Percentiles rank a stretch among this genome's conserved stretches.
Conservation (phyloP, 2,329 filamentous ascomycete genomes). For the Hysterium pulicare region DNA sequence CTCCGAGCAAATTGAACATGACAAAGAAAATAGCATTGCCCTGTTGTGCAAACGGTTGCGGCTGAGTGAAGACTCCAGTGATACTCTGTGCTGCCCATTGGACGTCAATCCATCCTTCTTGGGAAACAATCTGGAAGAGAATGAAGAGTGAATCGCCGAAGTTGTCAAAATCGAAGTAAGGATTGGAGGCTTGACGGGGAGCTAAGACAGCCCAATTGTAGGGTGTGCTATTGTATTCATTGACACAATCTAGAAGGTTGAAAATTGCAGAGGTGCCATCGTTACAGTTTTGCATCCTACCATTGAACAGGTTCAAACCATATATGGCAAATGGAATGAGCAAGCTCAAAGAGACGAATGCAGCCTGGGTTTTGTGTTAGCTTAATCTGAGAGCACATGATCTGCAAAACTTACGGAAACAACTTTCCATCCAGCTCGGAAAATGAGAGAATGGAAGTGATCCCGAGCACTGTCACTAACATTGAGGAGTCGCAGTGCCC, state of each 20-base stretch:
- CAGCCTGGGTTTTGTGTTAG: conserved; percentile 58
- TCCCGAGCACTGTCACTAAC: conserved; percentile 93
- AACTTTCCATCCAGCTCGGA: conserved; percentile 92
- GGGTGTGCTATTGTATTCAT: conserved; percentile 74
- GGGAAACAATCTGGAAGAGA: conserved; percentile 96
- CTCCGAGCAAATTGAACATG: conserved; percentile 91
- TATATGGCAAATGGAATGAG: conserved; percentile 97
- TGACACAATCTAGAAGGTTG: conserved; percentile 71
- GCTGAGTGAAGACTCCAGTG: conserved; percentile 71
- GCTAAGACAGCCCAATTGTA: conserved; percentile 83
- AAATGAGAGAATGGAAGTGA: conserved; percentile 94
- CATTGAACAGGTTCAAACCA: conserved; percentile 87
- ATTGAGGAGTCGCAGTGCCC: conserved; percentile 86
- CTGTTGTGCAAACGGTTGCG: conserved; percentile 63
- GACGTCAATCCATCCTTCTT: conserved; percentile 97
- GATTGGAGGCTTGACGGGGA: conserved; percentile 76
- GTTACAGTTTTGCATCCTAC: conserved; percentile 76
- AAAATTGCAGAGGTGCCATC: conserved; percentile 58
- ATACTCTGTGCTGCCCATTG: conserved; percentile 81
- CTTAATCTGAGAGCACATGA: conserved; percentile 7
- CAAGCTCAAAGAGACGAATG: conserved; percentile 89
- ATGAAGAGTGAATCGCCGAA: conserved; percentile 94
- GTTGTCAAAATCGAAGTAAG: conserved; percentile 88
- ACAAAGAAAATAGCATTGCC: conserved; percentile 94
- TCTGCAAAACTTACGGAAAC: conserved; percentile 62